These are phyloP conservation scores for Candolleomyces aberdarensis DNA, from an alignment of 768 basidiomycete genomes.

Conservation along the genomic window DNA sequence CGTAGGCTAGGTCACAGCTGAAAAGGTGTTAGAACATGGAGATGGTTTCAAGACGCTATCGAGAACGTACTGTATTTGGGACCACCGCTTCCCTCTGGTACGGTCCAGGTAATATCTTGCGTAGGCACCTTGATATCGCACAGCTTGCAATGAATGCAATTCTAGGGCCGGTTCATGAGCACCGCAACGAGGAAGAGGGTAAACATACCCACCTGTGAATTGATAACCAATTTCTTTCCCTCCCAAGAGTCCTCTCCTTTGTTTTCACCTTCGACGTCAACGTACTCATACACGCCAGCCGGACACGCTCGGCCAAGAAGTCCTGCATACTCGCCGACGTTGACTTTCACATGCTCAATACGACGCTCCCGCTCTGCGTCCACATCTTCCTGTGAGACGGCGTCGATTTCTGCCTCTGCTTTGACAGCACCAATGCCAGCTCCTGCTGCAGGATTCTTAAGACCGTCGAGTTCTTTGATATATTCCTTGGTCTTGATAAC, in stretches of 20 bases:
- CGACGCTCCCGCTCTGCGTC: slow-evolving; percentile 43
- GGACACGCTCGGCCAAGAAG: slow-evolving; percentile 89
- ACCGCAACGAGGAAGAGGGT: background rate
- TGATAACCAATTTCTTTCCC: slow-evolving; percentile 91
- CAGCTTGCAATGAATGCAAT: slow-evolving; percentile 91
- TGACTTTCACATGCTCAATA: slow-evolving; percentile 67
- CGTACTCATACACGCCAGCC: slow-evolving; percentile 96
- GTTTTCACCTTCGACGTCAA: slow-evolving; percentile 42
- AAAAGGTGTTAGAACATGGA: background rate
- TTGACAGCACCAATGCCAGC: slow-evolving; percentile 25
- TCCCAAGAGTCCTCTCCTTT: slow-evolving; percentile 48
- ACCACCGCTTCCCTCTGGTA: slow-evolving; percentile 95
- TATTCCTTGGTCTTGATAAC: slow-evolving; percentile 43
- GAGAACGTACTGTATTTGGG: slow-evolving; percentile 81
- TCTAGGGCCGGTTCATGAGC: slow-evolving; percentile 42
- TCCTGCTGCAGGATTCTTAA: slow-evolving; percentile 25
- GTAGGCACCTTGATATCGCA: slow-evolving; percentile 97
- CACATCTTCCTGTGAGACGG: slow-evolving; percentile 20
- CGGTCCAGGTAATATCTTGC: slow-evolving; percentile 96
- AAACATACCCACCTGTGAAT: slow-evolving; percentile 72
- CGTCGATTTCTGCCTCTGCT: slow-evolving; percentile 23
- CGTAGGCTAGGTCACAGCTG: slow-evolving; percentile 9
- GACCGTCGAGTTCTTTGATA: slow-evolving; percentile 17
- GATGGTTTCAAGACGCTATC: background rate
- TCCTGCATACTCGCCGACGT: slow-evolving; percentile 80